Evolutionary conservation across 1,284 basidiomycete species (phyloP).

Genomic region (Gymnopus androsaceus): DNA sequence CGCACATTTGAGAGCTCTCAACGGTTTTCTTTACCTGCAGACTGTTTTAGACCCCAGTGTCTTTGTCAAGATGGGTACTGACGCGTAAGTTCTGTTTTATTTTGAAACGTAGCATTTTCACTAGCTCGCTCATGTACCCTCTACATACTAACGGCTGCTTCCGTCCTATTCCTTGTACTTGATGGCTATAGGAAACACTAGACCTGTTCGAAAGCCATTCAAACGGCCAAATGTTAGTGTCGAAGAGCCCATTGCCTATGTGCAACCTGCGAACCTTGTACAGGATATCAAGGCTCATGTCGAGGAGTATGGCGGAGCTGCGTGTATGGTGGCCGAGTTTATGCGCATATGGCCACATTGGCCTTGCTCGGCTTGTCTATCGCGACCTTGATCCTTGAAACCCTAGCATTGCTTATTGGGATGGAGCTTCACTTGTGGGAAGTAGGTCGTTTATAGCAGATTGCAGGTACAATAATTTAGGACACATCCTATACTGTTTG

Average conservation of each 20-base stretch:
- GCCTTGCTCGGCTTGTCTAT: slow-evolving; percentile 39
- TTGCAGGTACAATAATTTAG: too few species aligned
- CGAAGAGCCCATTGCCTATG: slow-evolving; percentile 11
- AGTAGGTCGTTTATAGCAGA: too few species aligned
- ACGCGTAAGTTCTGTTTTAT: neutral
- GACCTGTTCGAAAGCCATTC: slow-evolving; percentile 2
- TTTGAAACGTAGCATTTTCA: slow-evolving; percentile 20
- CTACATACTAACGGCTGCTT: slow-evolving; percentile 29
- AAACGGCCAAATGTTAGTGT: slow-evolving; percentile 10
- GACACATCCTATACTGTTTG: too few species aligned
- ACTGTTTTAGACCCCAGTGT: too few species aligned
- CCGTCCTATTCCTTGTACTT: slow-evolving; percentile 27
- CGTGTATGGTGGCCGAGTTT: slow-evolving; percentile 40
- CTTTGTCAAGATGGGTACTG: neutral
- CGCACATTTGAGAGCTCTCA: too few species aligned
- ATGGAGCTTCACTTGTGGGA: too few species aligned
- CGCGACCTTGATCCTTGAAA: slow-evolving; percentile 31
- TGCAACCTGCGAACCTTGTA: slow-evolving; percentile 20
- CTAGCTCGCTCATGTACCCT: slow-evolving; percentile 30
- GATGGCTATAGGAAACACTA: slow-evolving; percentile 26
- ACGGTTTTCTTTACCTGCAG: too few species aligned
- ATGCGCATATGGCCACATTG: slow-evolving; percentile 36
- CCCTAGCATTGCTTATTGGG: too few species aligned
- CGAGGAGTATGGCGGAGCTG: slow-evolving; percentile 28
- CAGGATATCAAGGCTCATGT: slow-evolving; percentile 30